Evolutionary conservation across 2,329 filamentous ascomycete species (phyloP).

Genomic region (Myrmaecium sp.): DNA sequence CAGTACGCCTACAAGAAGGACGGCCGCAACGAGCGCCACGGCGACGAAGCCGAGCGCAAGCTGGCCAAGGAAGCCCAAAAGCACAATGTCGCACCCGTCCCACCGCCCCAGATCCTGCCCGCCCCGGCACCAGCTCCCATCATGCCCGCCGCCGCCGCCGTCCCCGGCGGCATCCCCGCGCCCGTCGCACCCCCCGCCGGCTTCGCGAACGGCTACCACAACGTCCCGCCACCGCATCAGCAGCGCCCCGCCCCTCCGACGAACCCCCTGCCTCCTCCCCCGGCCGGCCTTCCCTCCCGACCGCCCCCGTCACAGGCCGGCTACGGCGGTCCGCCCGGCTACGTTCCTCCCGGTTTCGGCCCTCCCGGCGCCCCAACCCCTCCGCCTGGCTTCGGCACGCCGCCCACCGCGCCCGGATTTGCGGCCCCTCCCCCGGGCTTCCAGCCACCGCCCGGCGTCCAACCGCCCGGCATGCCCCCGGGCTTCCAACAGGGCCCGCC

Average conservation of each 20-base stretch:
- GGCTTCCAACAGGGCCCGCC: too few relatives aligned
- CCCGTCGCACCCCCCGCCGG: constrained; percentile 4
- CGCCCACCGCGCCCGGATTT: constrained; percentile 10
- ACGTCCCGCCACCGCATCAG: constrained; percentile 22
- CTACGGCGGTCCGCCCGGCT: constrained; percentile 47
- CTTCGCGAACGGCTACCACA: constrained; percentile 16
- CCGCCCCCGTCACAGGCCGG: constrained; percentile 53
- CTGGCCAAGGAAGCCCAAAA: constrained; percentile 85
- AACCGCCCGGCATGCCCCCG: constrained; percentile 3
- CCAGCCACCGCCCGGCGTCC: constrained; percentile 4
- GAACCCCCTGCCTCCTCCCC: constrained; percentile 41
- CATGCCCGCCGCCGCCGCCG: constrained; percentile 22
- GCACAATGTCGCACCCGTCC: constrained; percentile 75
- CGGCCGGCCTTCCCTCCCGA: constrained; percentile 44
- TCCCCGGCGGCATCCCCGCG: constrained; percentile 22
- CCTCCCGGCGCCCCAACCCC: constrained; percentile 24
- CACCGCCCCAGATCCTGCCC: constrained; percentile 53
- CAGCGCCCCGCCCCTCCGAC: constrained; percentile 11
- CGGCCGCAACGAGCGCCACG: constrained; percentile 89
- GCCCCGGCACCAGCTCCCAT: constrained; percentile 19
- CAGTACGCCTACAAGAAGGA: constrained; percentile 99
- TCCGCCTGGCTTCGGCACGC: constrained; percentile 30
- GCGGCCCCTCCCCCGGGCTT: constrained; percentile 12
- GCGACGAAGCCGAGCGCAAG: constrained; percentile 82
- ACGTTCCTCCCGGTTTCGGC: constrained; percentile 28